Percentiles rank a stretch among this genome's conserved stretches.
These are phyloP conservation scores for Allium sativum DNA, from an alignment of 106 monocot genomes.

Conservation along the genomic window DNA sequence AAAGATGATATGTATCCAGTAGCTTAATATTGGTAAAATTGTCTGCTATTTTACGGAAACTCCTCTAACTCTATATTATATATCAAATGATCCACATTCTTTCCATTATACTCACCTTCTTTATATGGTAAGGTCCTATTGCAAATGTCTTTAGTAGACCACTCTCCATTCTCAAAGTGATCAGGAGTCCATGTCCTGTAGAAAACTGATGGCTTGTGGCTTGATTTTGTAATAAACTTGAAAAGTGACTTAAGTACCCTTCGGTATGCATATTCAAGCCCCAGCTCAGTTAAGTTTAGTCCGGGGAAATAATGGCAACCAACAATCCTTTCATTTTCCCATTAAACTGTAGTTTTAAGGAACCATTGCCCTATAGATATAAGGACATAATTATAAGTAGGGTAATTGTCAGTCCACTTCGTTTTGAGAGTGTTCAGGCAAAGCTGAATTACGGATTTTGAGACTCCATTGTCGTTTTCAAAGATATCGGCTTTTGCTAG, in stretches of 20 bases:
- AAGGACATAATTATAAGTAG: slow-evolving; percentile 43
- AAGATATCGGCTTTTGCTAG: slow-evolving; percentile 61
- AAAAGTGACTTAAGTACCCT: slow-evolving; percentile 23
- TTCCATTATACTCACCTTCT: slow-evolving; percentile 27
- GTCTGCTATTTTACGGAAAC: slow-evolving; percentile 16
- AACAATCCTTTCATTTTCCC: slow-evolving; percentile 37
- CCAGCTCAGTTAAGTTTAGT: slow-evolving; percentile 41
- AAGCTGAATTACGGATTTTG: slow-evolving; percentile 41
- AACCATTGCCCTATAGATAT: slow-evolving; percentile 74
- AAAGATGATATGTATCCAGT: slow-evolving; percentile 42
- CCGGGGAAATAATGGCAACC: slow-evolving; percentile 66
- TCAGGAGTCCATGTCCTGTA: slow-evolving; percentile 62
- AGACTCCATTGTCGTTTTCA: slow-evolving; percentile 53
- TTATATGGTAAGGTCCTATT: slow-evolving; percentile 39
- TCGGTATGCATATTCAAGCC: slow-evolving; percentile 24
- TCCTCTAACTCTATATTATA: slow-evolving; percentile 31
- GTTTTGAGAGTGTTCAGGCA: slow-evolving; percentile 53
- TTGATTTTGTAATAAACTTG: slow-evolving; percentile 16
- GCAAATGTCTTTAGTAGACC: slow-evolving; percentile 54
- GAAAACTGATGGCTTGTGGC: slow-evolving; percentile 37
- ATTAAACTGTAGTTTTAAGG: slow-evolving; percentile 65
- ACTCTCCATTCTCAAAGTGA: slow-evolving; percentile 61
- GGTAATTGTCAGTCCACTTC: slow-evolving; percentile 44
- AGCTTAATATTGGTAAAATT: slow-evolving; percentile 16
- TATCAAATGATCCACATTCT: slow-evolving; percentile 32